These are phyloP conservation scores for Phaeotremella fagi DNA, from an alignment of 768 basidiomycete species.

Conservation along the genomic window DNA sequence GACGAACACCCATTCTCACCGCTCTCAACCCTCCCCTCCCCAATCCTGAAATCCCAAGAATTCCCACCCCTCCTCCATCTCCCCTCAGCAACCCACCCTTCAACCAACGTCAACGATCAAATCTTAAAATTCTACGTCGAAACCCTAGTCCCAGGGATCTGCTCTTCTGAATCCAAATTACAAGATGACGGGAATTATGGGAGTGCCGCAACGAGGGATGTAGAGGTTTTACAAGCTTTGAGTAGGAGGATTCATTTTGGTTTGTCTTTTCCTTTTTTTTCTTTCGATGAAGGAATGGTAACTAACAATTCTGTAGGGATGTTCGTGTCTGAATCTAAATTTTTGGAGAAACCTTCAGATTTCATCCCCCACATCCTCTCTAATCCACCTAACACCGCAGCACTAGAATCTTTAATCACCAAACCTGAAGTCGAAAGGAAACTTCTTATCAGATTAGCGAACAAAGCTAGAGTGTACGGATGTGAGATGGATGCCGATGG, in stretches of 20 bases:
- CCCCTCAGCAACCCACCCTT: constrained; percentile 52
- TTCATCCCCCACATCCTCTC: constrained; percentile 88
- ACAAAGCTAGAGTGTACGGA: constrained; percentile 73
- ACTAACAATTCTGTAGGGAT: constrained; percentile 60
- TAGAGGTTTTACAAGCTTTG: constrained; percentile 96
- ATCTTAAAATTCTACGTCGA: constrained; percentile 86
- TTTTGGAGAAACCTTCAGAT: constrained; percentile 71
- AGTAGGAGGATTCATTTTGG: constrained; percentile 98
- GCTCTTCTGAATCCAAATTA: constrained; percentile 63
- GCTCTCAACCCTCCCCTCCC: constrained; percentile 63
- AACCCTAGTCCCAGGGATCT: constrained; percentile 81
- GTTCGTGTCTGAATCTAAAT: constrained; percentile 98
- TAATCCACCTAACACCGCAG: constrained; percentile 60
- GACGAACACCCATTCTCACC: constrained; percentile 95
- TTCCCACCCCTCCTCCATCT: constrained; percentile 55
- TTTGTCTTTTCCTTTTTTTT: constrained; percentile 48
- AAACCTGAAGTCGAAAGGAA: constrained; percentile 91
- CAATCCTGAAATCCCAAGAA: constrained; percentile 67
- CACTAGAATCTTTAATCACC: constrained; percentile 83
- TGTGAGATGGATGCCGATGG: constrained; percentile 63
- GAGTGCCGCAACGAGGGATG: constrained; percentile 85
- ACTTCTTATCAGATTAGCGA: constrained; percentile 73
- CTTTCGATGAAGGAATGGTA: neutral
- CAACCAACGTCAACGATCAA: constrained; percentile 72
- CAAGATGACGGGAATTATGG: constrained; percentile 95